Evolutionary conservation across 192 early-diverging fungal genomes (phyloP), one percentile per base, ranked within the genome.

Genomic region (Coemansia sp.): DNA sequence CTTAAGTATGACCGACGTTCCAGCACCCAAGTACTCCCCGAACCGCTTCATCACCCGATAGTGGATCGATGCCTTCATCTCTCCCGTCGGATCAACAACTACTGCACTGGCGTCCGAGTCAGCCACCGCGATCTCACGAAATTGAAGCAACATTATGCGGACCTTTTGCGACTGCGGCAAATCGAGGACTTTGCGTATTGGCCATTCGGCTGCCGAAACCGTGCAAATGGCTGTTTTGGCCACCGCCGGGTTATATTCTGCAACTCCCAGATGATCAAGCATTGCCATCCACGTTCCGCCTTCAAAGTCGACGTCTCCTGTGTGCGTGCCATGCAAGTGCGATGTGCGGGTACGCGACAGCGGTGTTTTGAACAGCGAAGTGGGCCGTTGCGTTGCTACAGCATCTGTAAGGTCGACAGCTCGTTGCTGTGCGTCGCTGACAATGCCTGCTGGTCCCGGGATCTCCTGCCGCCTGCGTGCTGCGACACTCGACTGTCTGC

Each of bases 1-100:
- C 18, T 70, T 64, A 23, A 81, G 59, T 16, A 81, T 76, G 44
- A 81, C 56, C 20, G 78, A 81, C 10, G 73, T 67, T 14, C 74
- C 78, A 24, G 61, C 74, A 16, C 49, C 71, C 24, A 76, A 48
- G 39, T 68, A 72, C 12, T 72, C 30, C 12, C 60, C 58, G 6
- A 76, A 68, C 11, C 71, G 66, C 14, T 61, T 63, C 60, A 76
- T 63, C 4, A 81, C 74, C 35, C 52, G 64, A 1, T 52, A 24
- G 51, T 81, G 78, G n/a, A 81, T 70, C n/a, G 78, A 81, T 14
- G 73, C 78, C 4, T 56, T 23, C 57, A 81, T 76, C 62, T 77
- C 75, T 34, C 83, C 83, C 0, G 83, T 80, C 2, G 83, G 83
- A 39, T 84, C 83, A 15, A 77, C 75, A 3, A 80, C 35, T 38